A percentile compares a stretch with the other conserved stretches of the same genome.
These are phyloP conservation scores for Chalaropsis thielavioides DNA, from an alignment of 2,329 filamentous ascomycete species.

Conservation along the genomic window DNA sequence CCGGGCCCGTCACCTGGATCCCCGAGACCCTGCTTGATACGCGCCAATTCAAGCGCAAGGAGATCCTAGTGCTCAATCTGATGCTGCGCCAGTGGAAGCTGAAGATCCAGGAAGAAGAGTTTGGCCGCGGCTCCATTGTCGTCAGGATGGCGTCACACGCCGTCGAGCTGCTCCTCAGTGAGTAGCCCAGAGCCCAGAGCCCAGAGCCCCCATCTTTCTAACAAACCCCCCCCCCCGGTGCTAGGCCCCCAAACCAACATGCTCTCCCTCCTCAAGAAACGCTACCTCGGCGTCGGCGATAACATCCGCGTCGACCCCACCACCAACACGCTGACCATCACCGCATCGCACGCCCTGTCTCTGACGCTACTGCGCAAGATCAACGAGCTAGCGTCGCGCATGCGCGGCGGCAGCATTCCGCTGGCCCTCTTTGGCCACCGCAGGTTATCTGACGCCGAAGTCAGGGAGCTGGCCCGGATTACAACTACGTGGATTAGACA, in stretches of 20 bases:
- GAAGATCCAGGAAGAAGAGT: slow-evolving; percentile 32
- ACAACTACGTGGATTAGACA: slow-evolving; percentile 23
- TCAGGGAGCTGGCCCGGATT: slow-evolving; percentile 24
- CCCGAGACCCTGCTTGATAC: slow-evolving; percentile 21
- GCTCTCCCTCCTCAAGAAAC: slow-evolving; percentile 22
- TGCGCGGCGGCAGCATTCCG: slow-evolving; percentile 23
- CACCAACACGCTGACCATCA: slow-evolving; percentile 18
- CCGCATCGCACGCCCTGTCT: slow-evolving; percentile 14
- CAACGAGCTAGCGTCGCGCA: slow-evolving; percentile 22
- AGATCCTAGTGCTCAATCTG: slow-evolving; percentile 29
- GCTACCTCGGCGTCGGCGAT: slow-evolving; percentile 23
- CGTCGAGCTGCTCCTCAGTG: slow-evolving; percentile 34
- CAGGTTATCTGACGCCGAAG: slow-evolving; percentile 19
- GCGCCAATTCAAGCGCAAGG: slow-evolving; percentile 25
- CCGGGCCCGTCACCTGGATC: slow-evolving; percentile 29
- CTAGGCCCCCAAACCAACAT: slow-evolving; percentile 17
- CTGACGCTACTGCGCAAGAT: slow-evolving; percentile 26
- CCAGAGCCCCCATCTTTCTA: no score
- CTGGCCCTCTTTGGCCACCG: slow-evolving; percentile 19
- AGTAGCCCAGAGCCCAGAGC: slow-evolving; percentile 17
- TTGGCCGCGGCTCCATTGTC: slow-evolving; percentile 29
- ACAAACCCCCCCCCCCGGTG: neutral
- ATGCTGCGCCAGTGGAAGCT: slow-evolving; percentile 38
- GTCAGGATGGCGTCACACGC: slow-evolving; percentile 29
- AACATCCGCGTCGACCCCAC: slow-evolving; percentile 6